A percentile compares a stretch with the other conserved stretches of the same genome.
These are phyloP conservation scores for Ogataea neopini DNA, from an alignment of 805 yeast species.

Conservation along the genomic window DNA sequence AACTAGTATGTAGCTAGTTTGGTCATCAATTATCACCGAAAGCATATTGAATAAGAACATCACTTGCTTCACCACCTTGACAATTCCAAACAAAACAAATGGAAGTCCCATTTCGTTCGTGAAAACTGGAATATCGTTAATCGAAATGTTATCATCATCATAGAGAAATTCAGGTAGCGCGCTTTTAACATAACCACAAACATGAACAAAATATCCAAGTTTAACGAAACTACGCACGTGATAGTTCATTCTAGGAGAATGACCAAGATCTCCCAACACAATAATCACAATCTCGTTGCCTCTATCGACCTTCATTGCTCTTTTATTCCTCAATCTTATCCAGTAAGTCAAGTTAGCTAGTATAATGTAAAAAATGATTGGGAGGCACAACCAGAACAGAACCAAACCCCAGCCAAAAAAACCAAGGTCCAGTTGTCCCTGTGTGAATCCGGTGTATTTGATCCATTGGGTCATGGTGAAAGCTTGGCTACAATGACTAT, in stretches of 20 bases:
- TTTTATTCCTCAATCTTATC: slow-evolving; percentile 12
- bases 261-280: slow-evolving; percentile 92
- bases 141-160: slow-evolving; percentile 46
- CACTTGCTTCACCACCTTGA: slow-evolving; percentile 63
- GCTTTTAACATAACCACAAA: slow-evolving; percentile 80
- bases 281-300: slow-evolving; percentile 66
- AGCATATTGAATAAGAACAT: slow-evolving; percentile 48
- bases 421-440: slow-evolving; percentile 30
- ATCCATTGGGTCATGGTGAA: slow-evolving; percentile 22
- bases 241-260: slow-evolving; percentile 91
- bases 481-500: background rate
- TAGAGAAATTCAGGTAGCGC: slow-evolving; percentile 50
- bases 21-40: slow-evolving; percentile 55
- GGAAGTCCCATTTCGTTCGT: slow-evolving; percentile 46
- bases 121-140: slow-evolving; percentile 47
- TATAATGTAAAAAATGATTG: slow-evolving; percentile 42
- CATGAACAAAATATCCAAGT: slow-evolving; percentile 69
- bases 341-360: slow-evolving; percentile 40
- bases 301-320: slow-evolving; percentile 15
- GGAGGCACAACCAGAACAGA: slow-evolving; percentile 46
- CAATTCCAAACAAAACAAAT: slow-evolving; percentile 54
- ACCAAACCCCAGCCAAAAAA: slow-evolving; percentile 48
- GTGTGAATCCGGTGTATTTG: slow-evolving; percentile 25
- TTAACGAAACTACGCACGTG: slow-evolving; percentile 80
- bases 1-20: slow-evolving; percentile 64